Conservation (phyloP, 345 rosid species). For the Dovyalis caffra region DNA sequence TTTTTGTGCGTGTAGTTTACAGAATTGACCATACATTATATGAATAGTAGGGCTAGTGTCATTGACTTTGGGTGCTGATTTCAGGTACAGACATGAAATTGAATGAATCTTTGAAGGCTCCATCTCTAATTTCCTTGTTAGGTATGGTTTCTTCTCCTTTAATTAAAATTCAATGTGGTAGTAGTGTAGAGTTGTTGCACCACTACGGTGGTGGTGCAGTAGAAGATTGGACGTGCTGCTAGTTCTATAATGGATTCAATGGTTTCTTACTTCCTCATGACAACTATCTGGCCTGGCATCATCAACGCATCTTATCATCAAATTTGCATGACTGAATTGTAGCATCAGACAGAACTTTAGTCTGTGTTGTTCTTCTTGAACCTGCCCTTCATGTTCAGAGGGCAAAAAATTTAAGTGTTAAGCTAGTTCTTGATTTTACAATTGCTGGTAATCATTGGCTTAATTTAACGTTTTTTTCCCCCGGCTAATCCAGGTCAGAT, state of each 20-base stretch:
- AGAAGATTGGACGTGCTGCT: neutral
- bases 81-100: constrained; percentile 58
- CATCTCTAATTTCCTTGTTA: constrained; percentile 79
- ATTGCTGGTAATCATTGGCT: neutral
- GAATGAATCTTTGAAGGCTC: constrained; percentile 62
- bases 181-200: neutral
- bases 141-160: constrained; percentile 40
- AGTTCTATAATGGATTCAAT: neutral
- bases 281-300: neutral
- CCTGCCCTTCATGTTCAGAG: neutral
- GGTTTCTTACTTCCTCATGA: neutral
- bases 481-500: constrained; percentile 54
- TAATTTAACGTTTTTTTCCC: neutral
- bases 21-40: neutral
- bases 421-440: neutral
- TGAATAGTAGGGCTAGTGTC: neutral
- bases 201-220: neutral
- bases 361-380: neutral
- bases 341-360: neutral
- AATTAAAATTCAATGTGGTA: constrained; percentile 4
- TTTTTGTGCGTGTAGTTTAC: neutral
- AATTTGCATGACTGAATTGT: neutral
- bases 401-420: neutral
- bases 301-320: neutral
- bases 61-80: constrained; percentile 20